phyloP scores from a whole-genome alignment of 2,329 filamentous ascomycete species.

The Fusarium sp. region DNA sequence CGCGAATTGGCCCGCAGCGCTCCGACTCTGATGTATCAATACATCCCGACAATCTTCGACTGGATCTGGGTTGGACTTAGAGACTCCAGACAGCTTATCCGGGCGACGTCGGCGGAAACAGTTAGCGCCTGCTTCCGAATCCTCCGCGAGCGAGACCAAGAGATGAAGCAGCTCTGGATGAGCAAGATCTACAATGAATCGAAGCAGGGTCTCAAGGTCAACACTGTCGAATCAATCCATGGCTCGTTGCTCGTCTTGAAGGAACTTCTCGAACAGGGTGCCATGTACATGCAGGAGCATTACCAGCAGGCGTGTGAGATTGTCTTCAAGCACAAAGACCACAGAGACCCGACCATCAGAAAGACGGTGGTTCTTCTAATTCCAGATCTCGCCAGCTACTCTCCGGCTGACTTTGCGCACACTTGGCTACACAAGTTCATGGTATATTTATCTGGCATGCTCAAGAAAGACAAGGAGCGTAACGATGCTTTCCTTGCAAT shows the following conservation, averaged over 20 bases:
- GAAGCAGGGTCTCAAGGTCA: slow-evolving; percentile 79
- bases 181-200: slow-evolving; percentile 90
- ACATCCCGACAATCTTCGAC: slow-evolving; percentile 94
- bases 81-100: slow-evolving; percentile 89
- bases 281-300: slow-evolving; percentile 98
- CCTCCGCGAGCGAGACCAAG: slow-evolving; percentile 89
- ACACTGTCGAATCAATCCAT: slow-evolving; percentile 88
- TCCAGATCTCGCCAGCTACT: slow-evolving; percentile 91
- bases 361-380: slow-evolving; percentile 92
- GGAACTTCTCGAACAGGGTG: slow-evolving; percentile 91
- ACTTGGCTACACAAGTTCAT: slow-evolving; percentile 95
- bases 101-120: slow-evolving; percentile 90
- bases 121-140: slow-evolving; percentile 97
- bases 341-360: slow-evolving; percentile 86
- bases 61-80: slow-evolving; percentile 95
- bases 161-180: slow-evolving; percentile 89
- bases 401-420: slow-evolving; percentile 87
- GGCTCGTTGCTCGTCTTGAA: slow-evolving; percentile 94
- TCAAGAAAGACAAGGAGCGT: slow-evolving; percentile 94
- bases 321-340: slow-evolving; percentile 91
- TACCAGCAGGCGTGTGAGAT: slow-evolving; percentile 94
- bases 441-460: slow-evolving; percentile 91
- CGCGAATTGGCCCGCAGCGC: slow-evolving; percentile 92
- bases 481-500: slow-evolving; percentile 97
- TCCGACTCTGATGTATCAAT: slow-evolving; percentile 93